phyloP scores from a whole-genome alignment of 1,284 basidiomycete genomes.

The Ceratobasidium sp. region DNA sequence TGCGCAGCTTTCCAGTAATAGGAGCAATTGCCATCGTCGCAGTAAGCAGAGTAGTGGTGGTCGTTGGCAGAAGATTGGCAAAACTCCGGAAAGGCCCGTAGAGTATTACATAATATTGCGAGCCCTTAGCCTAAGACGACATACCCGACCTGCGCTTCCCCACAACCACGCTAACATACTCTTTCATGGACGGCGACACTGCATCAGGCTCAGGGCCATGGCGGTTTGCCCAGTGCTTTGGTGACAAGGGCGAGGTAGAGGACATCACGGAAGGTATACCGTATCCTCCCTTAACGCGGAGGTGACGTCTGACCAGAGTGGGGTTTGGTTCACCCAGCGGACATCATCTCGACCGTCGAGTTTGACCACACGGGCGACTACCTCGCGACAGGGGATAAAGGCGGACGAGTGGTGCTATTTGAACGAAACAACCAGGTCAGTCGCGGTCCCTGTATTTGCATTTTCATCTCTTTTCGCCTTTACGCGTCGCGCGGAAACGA shows the following conservation, averaged over 20 bases:
- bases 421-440: slow-evolving; percentile 97
- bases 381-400: slow-evolving; percentile 99
- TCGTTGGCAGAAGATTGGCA: too few relatives aligned
- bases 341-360: slow-evolving; percentile 99
- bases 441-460: slow-evolving; percentile 51
- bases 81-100: slow-evolving; percentile 13
- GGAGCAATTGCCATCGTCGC: slow-evolving; percentile 80
- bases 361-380: slow-evolving; percentile 99
- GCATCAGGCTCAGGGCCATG: slow-evolving; percentile 85
- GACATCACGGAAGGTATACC: slow-evolving; percentile 96
- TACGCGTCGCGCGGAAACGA: background rate
- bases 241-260: slow-evolving; percentile 98
- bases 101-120: slow-evolving; percentile 37
- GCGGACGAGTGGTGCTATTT: slow-evolving; percentile 97
- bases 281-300: slow-evolving; percentile 44
- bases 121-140: slow-evolving; percentile 50
- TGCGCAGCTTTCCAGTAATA: slow-evolving; percentile 90
- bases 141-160: slow-evolving; percentile 26
- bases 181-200: slow-evolving; percentile 80
- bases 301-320: slow-evolving; percentile 52
- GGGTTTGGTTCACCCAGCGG: slow-evolving; percentile 69
- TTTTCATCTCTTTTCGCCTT: background rate
- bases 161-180: slow-evolving; percentile 50
- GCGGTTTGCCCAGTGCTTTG: slow-evolving; percentile 99
- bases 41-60: background rate